phyloP scores from a whole-genome alignment of 1,139 yeast genomes.

The Scheffersomyces insectosa region DNA sequence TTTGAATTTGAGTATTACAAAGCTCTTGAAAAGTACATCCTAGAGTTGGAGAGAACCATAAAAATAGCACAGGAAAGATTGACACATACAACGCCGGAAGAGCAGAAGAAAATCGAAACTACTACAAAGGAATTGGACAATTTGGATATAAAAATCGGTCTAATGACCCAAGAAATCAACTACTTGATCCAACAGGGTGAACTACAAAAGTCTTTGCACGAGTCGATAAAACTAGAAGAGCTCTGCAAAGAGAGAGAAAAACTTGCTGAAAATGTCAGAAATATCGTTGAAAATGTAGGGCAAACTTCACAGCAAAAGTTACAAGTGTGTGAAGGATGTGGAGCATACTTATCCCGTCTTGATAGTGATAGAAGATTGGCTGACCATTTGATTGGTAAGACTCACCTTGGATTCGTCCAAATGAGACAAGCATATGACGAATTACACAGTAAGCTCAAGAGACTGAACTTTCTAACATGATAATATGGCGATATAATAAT shows the following conservation, averaged over 20 bases:
- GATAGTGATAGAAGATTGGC: conserved; percentile 90
- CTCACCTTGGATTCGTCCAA: conserved; percentile 78
- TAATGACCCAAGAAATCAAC: conserved; percentile 70
- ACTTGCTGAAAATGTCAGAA: conserved; percentile 55
- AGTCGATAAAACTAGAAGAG: conserved; percentile 45
- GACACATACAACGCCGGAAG: conserved; percentile 61
- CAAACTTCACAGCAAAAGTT: conserved; percentile 87
- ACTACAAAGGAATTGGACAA: conserved; percentile 67
- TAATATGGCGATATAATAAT: too few species aligned
- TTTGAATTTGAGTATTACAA: conserved; percentile 69
- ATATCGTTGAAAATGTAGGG: conserved; percentile 71
- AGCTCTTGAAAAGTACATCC: conserved; percentile 54
- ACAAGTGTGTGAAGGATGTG: conserved; percentile 90
- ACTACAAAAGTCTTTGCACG: conserved; percentile 51
- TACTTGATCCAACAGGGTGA: conserved; percentile 54
- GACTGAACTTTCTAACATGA: neutral
- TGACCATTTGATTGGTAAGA: conserved; percentile 88
- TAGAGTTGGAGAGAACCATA: conserved; percentile 69
- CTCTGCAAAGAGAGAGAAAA: conserved; percentile 48
- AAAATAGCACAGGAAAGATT: conserved; percentile 65
- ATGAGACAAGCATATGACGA: conserved; percentile 67
- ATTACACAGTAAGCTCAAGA: conserved; percentile 26
- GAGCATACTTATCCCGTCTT: conserved; percentile 81
- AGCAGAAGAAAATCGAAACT: conserved; percentile 60
- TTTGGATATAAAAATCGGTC: conserved; percentile 64